Evolutionary conservation across 2,329 filamentous ascomycete genomes (phyloP).

Genomic region (Acrodontium crateriforme): DNA sequence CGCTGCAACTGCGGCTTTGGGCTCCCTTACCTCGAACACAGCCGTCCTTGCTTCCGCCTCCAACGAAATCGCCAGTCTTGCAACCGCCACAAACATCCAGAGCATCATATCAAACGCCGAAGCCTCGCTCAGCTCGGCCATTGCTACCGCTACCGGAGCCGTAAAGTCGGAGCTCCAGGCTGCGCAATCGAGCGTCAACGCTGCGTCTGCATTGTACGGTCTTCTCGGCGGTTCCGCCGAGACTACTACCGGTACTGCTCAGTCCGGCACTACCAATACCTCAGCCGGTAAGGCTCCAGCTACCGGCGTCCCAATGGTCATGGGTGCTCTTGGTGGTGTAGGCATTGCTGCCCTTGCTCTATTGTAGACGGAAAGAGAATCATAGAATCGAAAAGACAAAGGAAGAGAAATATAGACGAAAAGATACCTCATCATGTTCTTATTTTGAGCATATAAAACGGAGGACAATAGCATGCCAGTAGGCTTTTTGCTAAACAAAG

Average conservation of each 20-base stretch:
- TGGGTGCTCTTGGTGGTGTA: too few relatives aligned
- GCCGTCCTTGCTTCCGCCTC: neutral
- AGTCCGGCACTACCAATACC: neutral
- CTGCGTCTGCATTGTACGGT: neutral
- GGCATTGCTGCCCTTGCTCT: constrained; percentile 3
- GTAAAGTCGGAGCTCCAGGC: neutral
- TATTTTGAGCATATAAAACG: too few relatives aligned
- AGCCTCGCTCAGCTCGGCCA: constrained; percentile 1
- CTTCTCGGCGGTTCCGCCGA: neutral
- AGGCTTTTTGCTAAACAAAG: too few relatives aligned
- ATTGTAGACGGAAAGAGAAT: constrained; percentile 1
- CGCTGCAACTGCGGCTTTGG: neutral
- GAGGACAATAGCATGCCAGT: too few relatives aligned
- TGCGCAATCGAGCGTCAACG: neutral
- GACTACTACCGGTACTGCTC: neutral
- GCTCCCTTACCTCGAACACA: neutral
- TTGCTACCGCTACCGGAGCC: constrained; percentile 1
- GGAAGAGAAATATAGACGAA: neutral
- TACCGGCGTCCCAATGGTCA: constrained; percentile 2
- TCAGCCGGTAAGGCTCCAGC: constrained; percentile 1
- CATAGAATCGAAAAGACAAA: neutral
- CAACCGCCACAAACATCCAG: constrained; percentile 5
- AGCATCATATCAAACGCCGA: constrained; percentile 4
- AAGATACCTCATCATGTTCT: neutral
- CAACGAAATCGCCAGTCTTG: constrained; percentile 2